These are phyloP conservation scores for Solanum chiquidenum DNA, from an alignment of 257 asterid genomes.

Conservation along the genomic window DNA sequence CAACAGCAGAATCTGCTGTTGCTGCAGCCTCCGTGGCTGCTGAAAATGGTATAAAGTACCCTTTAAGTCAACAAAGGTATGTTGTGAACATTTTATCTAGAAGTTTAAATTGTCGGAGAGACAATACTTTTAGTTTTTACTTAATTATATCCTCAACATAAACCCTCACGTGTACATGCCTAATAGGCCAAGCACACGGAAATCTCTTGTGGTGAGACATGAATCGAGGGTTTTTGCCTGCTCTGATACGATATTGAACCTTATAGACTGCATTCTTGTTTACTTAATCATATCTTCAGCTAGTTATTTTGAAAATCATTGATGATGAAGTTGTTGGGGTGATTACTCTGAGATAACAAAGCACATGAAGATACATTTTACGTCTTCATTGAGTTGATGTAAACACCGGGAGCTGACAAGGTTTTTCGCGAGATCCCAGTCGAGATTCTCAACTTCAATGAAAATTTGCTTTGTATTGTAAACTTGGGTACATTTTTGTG, in stretches of 20 bases:
- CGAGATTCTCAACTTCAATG: background rate
- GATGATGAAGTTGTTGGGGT: constrained; percentile 37
- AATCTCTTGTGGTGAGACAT: background rate
- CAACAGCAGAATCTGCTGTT: constrained; percentile 16
- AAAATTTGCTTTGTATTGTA: background rate
- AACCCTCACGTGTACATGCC: background rate
- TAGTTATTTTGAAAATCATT: background rate
- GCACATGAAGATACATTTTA: constrained; percentile 17
- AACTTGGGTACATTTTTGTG: background rate
- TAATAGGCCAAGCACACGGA: background rate
- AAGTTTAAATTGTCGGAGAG: background rate
- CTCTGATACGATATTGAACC: background rate
- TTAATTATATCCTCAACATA: background rate
- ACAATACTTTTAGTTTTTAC: background rate
- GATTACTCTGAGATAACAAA: constrained; percentile 44
- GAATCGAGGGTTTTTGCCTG: background rate
- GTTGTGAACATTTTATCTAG: background rate
- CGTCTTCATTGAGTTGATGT: background rate
- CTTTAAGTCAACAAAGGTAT: constrained; percentile 55
- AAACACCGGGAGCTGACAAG: background rate
- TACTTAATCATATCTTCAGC: background rate
- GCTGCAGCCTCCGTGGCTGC: constrained; percentile 80
- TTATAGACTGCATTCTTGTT: background rate
- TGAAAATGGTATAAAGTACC: constrained; percentile 70
- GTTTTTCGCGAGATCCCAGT: background rate